Percentiles rank a stretch among this genome's conserved stretches.
phyloP scores from a whole-genome alignment of 2,329 filamentous ascomycete genomes.

The Epicoccum sorghinum region DNA sequence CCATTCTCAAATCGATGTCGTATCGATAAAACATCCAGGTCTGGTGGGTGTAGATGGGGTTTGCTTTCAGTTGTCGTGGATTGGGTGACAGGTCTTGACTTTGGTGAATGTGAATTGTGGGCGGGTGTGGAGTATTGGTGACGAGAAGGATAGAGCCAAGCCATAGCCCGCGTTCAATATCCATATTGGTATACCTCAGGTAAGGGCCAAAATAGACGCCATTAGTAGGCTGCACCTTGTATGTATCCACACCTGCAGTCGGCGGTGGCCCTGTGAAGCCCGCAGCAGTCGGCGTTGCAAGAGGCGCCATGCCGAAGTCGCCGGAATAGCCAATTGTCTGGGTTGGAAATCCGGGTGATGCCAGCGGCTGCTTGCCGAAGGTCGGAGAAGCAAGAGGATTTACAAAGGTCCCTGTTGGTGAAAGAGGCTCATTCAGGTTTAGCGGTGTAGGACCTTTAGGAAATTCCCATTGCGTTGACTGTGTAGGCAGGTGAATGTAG shows the following conservation, averaged over 20 bases:
- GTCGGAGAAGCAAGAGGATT: constrained; percentile 53
- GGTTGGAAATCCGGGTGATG: constrained; percentile 82
- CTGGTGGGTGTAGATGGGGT: constrained; percentile 86
- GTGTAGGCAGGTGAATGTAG: constrained; percentile 94
- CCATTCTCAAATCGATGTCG: constrained; percentile 88
- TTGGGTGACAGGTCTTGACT: constrained; percentile 92
- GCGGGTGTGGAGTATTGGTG: constrained; percentile 87
- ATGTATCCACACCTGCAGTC: constrained; percentile 87
- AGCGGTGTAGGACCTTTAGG: constrained; percentile 93
- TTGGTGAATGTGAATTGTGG: constrained; percentile 93
- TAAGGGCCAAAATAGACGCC: constrained; percentile 98
- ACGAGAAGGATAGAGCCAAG: constrained; percentile 91
- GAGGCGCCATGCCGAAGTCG: constrained; percentile 79
- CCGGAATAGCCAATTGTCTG: constrained; percentile 84
- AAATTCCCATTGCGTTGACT: constrained; percentile 98
- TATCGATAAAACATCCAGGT: constrained; percentile 97
- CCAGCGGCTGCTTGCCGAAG: constrained; percentile 66
- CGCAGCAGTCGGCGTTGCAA: constrained; percentile 75
- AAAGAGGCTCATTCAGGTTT: constrained; percentile 83
- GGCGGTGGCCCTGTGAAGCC: constrained; percentile 90
- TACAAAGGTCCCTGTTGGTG: constrained; percentile 69
- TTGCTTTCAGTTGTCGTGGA: constrained; percentile 81
- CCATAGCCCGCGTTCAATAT: constrained; percentile 89
- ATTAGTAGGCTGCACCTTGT: constrained; percentile 91
- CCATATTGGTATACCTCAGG: constrained; percentile 95